phyloP scores from a whole-genome alignment of 169 alveolate genomes.

The Cardiosporidium cionae region DNA sequence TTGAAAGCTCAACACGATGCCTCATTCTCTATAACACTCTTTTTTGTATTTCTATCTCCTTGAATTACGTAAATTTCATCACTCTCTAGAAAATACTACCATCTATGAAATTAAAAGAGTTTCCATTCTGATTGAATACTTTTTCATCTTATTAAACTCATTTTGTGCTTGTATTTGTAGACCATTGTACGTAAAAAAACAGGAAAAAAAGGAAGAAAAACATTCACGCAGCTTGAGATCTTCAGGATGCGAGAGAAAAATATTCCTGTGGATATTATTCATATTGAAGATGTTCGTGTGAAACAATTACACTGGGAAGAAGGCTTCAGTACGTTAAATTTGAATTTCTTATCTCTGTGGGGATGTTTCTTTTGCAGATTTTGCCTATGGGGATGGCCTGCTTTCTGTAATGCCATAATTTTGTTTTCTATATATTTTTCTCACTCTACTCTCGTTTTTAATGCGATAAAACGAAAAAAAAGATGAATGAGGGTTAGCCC shows the following conservation, averaged over 20 bases:
- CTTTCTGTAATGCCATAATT: background rate
- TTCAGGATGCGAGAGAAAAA: slow-evolving; percentile 74
- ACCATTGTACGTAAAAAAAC: slow-evolving; percentile 70
- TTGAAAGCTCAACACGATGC: too few relatives aligned
- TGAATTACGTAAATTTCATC: too few relatives aligned
- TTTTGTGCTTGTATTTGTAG: slow-evolving; percentile 5
- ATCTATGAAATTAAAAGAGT: too few relatives aligned
- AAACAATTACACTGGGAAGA: slow-evolving; percentile 80
- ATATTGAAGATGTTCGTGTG: slow-evolving; percentile 73
- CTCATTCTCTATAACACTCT: too few relatives aligned
- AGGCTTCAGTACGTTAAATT: slow-evolving; percentile 13
- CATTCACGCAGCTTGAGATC: slow-evolving; percentile 68
- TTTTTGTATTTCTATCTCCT: too few relatives aligned
- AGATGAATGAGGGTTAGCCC: too few relatives aligned
- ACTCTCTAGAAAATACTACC: too few relatives aligned
- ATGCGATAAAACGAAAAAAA: too few relatives aligned
- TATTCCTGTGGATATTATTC: slow-evolving; percentile 78
- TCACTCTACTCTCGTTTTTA: too few relatives aligned
- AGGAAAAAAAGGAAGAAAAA: slow-evolving; percentile 72
- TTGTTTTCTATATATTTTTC: too few relatives aligned
- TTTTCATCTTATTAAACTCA: background rate
- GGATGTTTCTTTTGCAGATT: background rate
- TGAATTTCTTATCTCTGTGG: background rate
- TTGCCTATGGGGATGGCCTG: background rate
- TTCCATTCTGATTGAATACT: too few relatives aligned